Conservation (phyloP, 345 rosid genomes). For the Cardamine chenopodiifolia region DNA sequence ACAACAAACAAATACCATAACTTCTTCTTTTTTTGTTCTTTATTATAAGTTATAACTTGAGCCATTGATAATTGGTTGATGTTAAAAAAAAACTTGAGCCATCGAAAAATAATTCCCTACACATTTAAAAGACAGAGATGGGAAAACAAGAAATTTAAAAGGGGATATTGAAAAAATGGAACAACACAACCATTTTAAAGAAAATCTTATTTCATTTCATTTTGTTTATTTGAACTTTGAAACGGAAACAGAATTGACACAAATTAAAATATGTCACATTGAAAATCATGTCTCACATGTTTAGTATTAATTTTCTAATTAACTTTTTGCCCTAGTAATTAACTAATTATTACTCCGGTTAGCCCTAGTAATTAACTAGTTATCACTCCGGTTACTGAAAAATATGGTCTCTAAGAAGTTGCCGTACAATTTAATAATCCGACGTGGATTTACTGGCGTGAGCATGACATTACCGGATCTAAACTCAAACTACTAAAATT, state of each 20-base stretch:
- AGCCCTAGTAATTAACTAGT: background rate
- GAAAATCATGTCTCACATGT: background rate
- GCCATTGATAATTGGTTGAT: background rate
- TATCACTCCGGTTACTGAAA: background rate
- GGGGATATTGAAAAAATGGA: background rate
- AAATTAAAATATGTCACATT: background rate
- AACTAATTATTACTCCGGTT: too few species aligned
- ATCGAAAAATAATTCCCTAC: background rate
- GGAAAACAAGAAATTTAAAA: background rate
- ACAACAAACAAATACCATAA: background rate
- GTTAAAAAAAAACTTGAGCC: background rate
- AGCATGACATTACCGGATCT: constrained; percentile 8
- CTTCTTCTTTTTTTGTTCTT: background rate
- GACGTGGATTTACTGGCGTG: constrained; percentile 16
- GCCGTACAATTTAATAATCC: background rate
- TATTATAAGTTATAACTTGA: background rate
- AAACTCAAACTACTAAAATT: background rate
- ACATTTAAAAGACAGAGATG: background rate
- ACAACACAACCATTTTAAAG: background rate
- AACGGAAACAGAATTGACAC: background rate
- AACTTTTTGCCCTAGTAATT: background rate
- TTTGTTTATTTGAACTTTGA: background rate
- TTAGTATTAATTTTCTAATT: background rate
- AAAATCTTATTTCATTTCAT: background rate
- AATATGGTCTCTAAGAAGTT: background rate